Evolutionary conservation across 345 rosid genomes (phyloP).

Genomic region (Xanthoceras sorbifolium): DNA sequence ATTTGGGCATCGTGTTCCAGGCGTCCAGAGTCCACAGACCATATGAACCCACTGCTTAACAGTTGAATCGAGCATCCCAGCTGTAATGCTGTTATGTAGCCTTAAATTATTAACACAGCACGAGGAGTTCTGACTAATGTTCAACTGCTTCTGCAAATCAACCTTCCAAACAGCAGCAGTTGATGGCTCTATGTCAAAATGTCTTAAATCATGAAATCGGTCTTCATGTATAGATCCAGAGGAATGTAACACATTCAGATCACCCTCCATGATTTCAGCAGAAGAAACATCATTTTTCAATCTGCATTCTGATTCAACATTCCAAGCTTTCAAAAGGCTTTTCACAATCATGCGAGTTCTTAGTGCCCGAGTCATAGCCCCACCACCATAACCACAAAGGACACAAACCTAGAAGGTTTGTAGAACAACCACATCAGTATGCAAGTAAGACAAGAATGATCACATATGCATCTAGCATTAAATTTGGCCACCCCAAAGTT

Average conservation of each 20-base stretch:
- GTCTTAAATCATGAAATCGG: conserved; percentile 24
- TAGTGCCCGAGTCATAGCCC: conserved; percentile 53
- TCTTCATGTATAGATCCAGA: conserved; percentile 20
- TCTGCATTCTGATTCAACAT: conserved; percentile 31
- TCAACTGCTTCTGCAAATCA: conserved; percentile 21
- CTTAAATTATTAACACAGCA: conserved; percentile 20
- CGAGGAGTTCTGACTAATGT: conserved; percentile 17
- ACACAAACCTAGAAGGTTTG: conserved; percentile 45
- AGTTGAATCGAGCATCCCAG: conserved; percentile 40
- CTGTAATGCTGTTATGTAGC: conserved; percentile 42
- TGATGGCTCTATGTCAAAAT: conserved; percentile 27
- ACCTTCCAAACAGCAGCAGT: conserved; percentile 24
- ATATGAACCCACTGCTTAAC: conserved; percentile 59
- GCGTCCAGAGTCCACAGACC: conserved; percentile 65
- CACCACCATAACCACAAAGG: conserved; percentile 57
- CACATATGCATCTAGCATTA: background rate
- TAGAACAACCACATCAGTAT: conserved; percentile 9
- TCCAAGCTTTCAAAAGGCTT: conserved; percentile 49
- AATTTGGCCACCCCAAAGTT: background rate
- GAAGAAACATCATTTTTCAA: conserved; percentile 17
- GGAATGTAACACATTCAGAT: conserved; percentile 17
- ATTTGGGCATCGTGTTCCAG: conserved; percentile 54
- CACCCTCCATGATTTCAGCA: conserved; percentile 24
- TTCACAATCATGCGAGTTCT: conserved; percentile 38
- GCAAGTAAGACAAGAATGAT: background rate